Percentiles rank a stretch among this genome's conserved stretches.
These are phyloP conservation scores for Diaporthe ilicicola DNA, from an alignment of 2,329 filamentous ascomycete species.

Conservation along the genomic window DNA sequence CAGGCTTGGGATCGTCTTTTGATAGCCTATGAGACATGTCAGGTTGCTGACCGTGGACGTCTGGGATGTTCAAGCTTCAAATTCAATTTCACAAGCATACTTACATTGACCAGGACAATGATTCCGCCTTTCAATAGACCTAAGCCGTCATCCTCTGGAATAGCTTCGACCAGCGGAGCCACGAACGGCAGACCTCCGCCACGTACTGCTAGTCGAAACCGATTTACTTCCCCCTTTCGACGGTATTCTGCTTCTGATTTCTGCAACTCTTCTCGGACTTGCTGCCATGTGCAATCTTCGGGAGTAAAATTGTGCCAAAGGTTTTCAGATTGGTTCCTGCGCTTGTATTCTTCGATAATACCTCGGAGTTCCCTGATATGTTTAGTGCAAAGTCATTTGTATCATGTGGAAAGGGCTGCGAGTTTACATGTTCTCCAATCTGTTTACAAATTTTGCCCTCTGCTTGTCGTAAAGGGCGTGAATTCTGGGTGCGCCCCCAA, in stretches of 20 bases:
- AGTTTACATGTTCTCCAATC: not conserved
- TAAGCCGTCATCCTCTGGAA: constrained; percentile 10
- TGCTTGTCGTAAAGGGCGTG: not conserved
- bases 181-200: not conserved
- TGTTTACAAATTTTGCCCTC: not conserved
- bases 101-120: too few relatives aligned
- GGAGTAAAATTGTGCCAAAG: not conserved
- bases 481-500: not conserved
- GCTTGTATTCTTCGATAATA: not conserved
- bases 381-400: not conserved
- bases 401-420: not conserved
- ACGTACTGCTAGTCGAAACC: constrained; percentile 1
- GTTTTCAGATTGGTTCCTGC: too few relatives aligned
- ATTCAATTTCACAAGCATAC: too few relatives aligned
- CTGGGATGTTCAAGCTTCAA: too few relatives aligned
- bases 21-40: not conserved
- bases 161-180: not conserved
- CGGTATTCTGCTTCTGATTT: not conserved
- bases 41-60: too few relatives aligned
- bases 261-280: not conserved
- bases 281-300: not conserved
- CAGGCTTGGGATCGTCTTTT: constrained; percentile 1
- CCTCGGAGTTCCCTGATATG: not conserved
- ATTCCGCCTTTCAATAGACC: not conserved
- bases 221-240: not conserved